phyloP scores from a whole-genome alignment of 2,329 filamentous ascomycete species.

The Verticillium isaacii region DNA sequence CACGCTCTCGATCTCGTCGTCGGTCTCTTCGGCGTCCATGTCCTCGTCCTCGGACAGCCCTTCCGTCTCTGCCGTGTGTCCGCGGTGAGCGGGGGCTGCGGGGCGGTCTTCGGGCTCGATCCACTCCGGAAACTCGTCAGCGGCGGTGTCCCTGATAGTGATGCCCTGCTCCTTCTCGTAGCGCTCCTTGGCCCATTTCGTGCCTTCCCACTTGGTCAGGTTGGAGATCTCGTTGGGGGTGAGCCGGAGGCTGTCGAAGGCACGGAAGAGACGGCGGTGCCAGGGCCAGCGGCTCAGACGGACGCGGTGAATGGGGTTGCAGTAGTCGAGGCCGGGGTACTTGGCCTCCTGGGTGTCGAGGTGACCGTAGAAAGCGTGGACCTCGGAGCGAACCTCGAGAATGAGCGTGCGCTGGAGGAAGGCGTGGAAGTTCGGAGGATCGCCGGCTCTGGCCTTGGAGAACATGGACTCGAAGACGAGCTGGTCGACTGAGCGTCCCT shows the following conservation, averaged over 20 bases:
- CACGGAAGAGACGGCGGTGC: slow-evolving; percentile 71
- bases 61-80: slow-evolving; percentile 7
- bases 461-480: slow-evolving; percentile 73
- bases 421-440: slow-evolving; percentile 66
- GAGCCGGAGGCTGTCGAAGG: slow-evolving; percentile 65
- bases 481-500: slow-evolving; percentile 64
- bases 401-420: slow-evolving; percentile 69
- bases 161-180: slow-evolving; percentile 73
- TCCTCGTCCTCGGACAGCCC: slow-evolving; percentile 20
- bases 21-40: slow-evolving; percentile 25
- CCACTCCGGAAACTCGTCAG: slow-evolving; percentile 62
- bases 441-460: slow-evolving; percentile 59
- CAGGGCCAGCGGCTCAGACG: slow-evolving; percentile 74
- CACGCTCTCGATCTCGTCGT: slow-evolving; percentile 51
- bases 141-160: slow-evolving; percentile 65
- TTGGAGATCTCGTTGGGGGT: slow-evolving; percentile 66
- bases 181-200: slow-evolving; percentile 75
- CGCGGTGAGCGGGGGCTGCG: slow-evolving; percentile 4
- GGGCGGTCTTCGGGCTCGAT: slow-evolving; percentile 35
- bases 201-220: slow-evolving; percentile 79
- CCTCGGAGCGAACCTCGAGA: slow-evolving; percentile 73
- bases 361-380: slow-evolving; percentile 73
- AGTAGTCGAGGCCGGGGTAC: slow-evolving; percentile 78
- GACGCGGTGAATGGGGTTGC: slow-evolving; percentile 65
- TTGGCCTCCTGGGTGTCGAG: slow-evolving; percentile 76